Evolutionary conservation across 306 rosid genomes (phyloP).

Genomic region (Rubus idaeus): DNA sequence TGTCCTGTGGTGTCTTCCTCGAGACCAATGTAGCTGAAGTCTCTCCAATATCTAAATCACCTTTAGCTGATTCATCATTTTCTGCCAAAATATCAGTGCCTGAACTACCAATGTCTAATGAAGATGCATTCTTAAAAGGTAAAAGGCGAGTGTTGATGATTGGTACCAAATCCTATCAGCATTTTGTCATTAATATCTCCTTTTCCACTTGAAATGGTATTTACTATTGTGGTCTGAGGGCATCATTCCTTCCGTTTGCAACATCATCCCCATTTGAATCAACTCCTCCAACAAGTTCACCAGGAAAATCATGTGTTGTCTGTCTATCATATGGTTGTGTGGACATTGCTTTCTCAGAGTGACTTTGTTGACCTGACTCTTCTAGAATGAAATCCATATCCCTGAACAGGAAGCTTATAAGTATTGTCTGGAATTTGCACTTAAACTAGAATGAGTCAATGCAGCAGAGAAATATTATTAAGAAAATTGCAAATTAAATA

Average conservation of each 20-base stretch:
- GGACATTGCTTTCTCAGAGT: slow-evolving; percentile 31
- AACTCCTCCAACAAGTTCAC: slow-evolving; percentile 27
- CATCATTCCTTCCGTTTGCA: slow-evolving; percentile 30
- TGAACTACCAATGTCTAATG: slow-evolving; percentile 24
- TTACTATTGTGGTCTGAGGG: slow-evolving; percentile 31
- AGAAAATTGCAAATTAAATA: slow-evolving; percentile 4
- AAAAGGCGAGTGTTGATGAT: slow-evolving; percentile 29
- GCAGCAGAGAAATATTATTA: not conserved
- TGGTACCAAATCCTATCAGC: slow-evolving; percentile 25
- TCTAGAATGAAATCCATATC: slow-evolving; percentile 79
- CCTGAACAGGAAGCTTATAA: slow-evolving; percentile 42
- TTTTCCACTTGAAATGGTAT: slow-evolving; percentile 29
- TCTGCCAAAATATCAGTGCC: slow-evolving; percentile 28
- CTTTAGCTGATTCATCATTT: slow-evolving; percentile 35
- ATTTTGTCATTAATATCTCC: slow-evolving; percentile 32
- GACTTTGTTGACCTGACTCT: slow-evolving; percentile 37
- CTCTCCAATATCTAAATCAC: slow-evolving; percentile 38
- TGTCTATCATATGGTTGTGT: slow-evolving; percentile 35
- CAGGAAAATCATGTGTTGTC: slow-evolving; percentile 26
- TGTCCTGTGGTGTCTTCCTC: slow-evolving; percentile 35
- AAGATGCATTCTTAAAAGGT: slow-evolving; percentile 47
- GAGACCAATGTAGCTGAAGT: slow-evolving; percentile 26
- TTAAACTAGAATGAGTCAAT: not conserved
- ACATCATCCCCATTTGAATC: slow-evolving; percentile 33
- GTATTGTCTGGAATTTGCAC: slow-evolving; percentile 28